Conservation (phyloP, 1,284 basidiomycete species). For the Ceratobasidium sp. region DNA sequence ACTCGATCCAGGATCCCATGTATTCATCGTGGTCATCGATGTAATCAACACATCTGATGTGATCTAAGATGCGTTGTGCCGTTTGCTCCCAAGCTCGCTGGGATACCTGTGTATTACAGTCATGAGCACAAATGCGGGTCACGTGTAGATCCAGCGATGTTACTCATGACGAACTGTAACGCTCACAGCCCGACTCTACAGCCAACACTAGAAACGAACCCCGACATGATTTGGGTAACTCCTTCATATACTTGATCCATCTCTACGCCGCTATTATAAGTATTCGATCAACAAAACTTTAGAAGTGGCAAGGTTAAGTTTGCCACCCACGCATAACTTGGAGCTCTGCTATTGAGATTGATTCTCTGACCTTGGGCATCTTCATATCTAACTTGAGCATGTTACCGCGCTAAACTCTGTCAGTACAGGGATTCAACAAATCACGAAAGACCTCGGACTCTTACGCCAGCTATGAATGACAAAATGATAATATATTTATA, state of each 20-base stretch:
- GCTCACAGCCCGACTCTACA: neutral
- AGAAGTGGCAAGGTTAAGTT: neutral
- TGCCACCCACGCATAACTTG: neutral
- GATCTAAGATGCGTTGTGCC: neutral
- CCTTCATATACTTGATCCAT: neutral
- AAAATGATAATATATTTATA: too few species aligned
- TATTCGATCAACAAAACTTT: neutral
- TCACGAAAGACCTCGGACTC: too few species aligned
- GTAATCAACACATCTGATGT: too few species aligned
- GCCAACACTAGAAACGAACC: neutral
- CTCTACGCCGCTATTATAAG: neutral
- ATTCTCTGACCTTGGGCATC: too few species aligned
- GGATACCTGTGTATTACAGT: neutral
- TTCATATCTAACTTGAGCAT: too few species aligned
- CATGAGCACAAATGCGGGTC: neutral
- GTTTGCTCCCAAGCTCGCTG: neutral
- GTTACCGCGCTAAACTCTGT: too few species aligned
- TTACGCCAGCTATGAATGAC: too few species aligned
- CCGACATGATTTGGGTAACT: neutral
- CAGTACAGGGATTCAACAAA: too few species aligned
- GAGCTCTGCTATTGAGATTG: too few species aligned
- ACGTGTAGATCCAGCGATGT: neutral
- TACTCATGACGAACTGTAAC: neutral
- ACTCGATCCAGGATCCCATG: too few species aligned
- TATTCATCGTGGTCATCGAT: too few species aligned